Base-by-base conservation (phyloP, 208 protist species). In the Strigomonas galati region DNA sequence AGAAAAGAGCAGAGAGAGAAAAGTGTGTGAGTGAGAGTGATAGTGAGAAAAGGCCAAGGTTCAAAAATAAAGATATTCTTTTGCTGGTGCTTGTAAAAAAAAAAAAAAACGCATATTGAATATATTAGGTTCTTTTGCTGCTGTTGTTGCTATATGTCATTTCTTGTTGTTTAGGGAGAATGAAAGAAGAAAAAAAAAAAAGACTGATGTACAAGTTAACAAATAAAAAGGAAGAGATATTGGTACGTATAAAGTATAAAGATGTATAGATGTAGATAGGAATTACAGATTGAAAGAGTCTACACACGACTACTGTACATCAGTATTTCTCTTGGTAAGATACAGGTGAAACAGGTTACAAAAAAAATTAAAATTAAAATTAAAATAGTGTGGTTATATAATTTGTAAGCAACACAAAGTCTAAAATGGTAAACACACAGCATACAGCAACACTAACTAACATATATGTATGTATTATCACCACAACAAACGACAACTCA, bases 301-400 rank as follows among this genome's bases (percentile, higher is more conserved):
- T n/a, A n/a, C n/a, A n/a, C n/a, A n/a, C n/a, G n/a, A n/a, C n/a
- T n/a, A n/a, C n/a, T n/a, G n/a, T n/a, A n/a, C n/a, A n/a, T n/a
- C n/a, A n/a, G n/a, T n/a, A n/a, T n/a, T n/a, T n/a, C n/a, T n/a
- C n/a, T n/a, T n/a, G n/a, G n/a, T n/a, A n/a, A n/a, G n/a, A n/a
- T n/a, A n/a, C n/a, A n/a, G n/a, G n/a, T n/a, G n/a, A n/a, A n/a
- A n/a, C n/a, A n/a, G n/a, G n/a, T n/a, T n/a, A n/a, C n/a, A 53
- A 65, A 65, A 65, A 30, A 67, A 67, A 67, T 15, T 55, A 59
- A 57, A 58, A 67, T 54, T 19, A 0, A 30, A 35, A 44, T 61
- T 61, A 35, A 26, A 61, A 61, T 49, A 21, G 43, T 14, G 26
- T 51, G 28, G 5, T 27, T 27, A 44, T 53, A 64, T 40, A 12